Evolutionary conservation across 371 early-diverging fungal species (phyloP).

Genomic region (Dipsacomyces acuminosporus): DNA sequence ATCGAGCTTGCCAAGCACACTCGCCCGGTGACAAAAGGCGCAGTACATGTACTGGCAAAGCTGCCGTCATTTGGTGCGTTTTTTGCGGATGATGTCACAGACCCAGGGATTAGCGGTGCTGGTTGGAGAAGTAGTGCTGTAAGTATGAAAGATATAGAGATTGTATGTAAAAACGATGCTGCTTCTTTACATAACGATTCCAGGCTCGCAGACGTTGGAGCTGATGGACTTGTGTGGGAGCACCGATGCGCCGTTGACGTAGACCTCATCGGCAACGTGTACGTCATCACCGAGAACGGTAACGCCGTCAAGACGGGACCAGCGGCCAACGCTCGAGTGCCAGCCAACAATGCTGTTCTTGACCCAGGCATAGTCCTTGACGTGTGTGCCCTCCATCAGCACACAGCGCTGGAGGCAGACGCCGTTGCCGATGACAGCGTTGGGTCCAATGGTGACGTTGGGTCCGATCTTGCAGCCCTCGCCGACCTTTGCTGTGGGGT

Average conservation of each 20-base stretch:
- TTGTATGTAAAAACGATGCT: background rate
- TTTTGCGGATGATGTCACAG: too few relatives aligned
- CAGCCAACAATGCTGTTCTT: constrained; percentile 94
- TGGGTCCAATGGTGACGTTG: constrained; percentile 90
- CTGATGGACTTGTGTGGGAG: constrained; percentile 90
- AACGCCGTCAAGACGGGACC: constrained; percentile 90
- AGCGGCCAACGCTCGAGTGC: constrained; percentile 90
- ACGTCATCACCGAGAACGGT: constrained; percentile 95
- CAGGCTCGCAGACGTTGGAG: constrained; percentile 83
- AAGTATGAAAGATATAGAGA: too few relatives aligned
- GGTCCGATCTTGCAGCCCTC: constrained; percentile 93
- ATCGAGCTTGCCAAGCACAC: too few relatives aligned
- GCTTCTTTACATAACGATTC: constrained; percentile 82
- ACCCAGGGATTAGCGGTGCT: too few relatives aligned
- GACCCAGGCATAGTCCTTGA: constrained; percentile 91
- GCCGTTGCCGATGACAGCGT: constrained; percentile 90
- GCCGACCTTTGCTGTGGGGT: constrained; percentile 89
- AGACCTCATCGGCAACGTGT: constrained; percentile 84
- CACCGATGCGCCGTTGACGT: constrained; percentile 89
- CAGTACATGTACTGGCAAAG: too few relatives aligned
- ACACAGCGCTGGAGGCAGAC: constrained; percentile 89
- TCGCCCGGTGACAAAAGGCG: too few relatives aligned
- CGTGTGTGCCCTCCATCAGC: constrained; percentile 77
- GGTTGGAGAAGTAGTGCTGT: too few relatives aligned
- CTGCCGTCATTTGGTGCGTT: too few relatives aligned